Base-by-base conservation (phyloP, 2,329 filamentous ascomycete species). In the Teratosphaeria zuluensis region DNA sequence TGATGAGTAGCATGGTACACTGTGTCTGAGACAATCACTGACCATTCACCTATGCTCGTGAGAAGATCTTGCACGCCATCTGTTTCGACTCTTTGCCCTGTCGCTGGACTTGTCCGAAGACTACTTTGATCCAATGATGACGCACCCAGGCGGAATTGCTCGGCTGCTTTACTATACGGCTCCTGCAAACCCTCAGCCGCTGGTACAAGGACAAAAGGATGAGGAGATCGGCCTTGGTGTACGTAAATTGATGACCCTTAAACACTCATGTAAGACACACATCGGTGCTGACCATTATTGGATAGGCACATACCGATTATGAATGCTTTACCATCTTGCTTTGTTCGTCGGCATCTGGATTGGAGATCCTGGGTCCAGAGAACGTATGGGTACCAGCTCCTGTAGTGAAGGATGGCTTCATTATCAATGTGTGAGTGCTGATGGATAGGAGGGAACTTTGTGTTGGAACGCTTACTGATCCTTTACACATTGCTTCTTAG, bases 321-420 rank as follows among this genome's bases (percentile, higher is more conserved):
- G 66, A 70, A 51, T 69, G 68, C 60, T 70, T 70, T 48, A 69
- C 68, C 2, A 68, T 70, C 32, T 54, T 70, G 30, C 60, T 69
- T 14, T 65, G 63, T 31, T 68, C 65, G 8, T 64, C 63, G 1
- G 64, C 63, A 12, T 61, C 62, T n/a, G 68, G 66, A 1, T 56
- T 70, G 24, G 67, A 70, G 62, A 69, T 69, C 11, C 55, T 70
- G 51, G 62, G 59, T 11, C 75, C 75, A 62, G 71, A 74, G 51
- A 71, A 72, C 6, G 63, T 57, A 0, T 81, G 78, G 78, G 68
- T 80, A 0, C 66, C 72, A 35, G 77, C 77, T 0, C 73, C 78
- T 54, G 77, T 77, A 0, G 67, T 77, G 0, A 68, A 71, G 2
- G 77, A 75, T 16, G 54, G 53, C n/a, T 58, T 62, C 51, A 57